These are phyloP conservation scores for Backusella psychrophila DNA, from an alignment of 192 early-diverging fungal species.

Conservation along the genomic window DNA sequence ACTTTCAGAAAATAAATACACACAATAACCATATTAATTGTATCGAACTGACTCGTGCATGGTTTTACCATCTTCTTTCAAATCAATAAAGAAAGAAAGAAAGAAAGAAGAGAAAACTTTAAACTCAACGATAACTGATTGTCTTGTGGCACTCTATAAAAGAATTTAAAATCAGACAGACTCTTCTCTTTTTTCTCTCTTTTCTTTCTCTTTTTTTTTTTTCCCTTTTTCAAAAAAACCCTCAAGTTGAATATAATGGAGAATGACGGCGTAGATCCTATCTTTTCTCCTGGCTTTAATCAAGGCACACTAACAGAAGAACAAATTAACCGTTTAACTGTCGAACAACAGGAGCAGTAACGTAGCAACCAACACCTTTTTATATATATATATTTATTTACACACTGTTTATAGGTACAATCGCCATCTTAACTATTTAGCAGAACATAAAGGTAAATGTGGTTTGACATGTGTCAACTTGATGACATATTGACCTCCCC, in stretches of 20 bases:
- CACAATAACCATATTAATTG: too few relatives aligned
- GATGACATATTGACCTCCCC: too few relatives aligned
- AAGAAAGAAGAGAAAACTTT: not conserved
- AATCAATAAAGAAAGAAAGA: too few relatives aligned
- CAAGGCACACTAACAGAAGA: slow-evolving; percentile 5
- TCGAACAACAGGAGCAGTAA: slow-evolving; percentile 8
- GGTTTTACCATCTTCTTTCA: too few relatives aligned
- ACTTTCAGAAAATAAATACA: too few relatives aligned
- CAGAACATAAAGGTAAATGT: slow-evolving; percentile 11
- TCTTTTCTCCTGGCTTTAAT: slow-evolving; percentile 4
- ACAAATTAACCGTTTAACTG: not conserved
- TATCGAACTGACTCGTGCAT: too few relatives aligned
- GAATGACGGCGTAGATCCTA: not conserved
- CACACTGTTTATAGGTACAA: not conserved
- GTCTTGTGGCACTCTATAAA: not conserved
- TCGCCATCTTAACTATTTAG: slow-evolving; percentile 1
- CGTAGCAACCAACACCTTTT: not conserved
- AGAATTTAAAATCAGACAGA: not conserved
- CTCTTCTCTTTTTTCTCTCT: not conserved
- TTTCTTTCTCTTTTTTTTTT: not conserved
- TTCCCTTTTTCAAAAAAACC: not conserved
- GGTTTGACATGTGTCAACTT: not conserved
- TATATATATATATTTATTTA: not conserved
- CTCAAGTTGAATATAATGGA: not conserved
- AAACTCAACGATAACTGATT: not conserved